Base-by-base conservation (phyloP, 352 stramenopile genomes). In the Pythium insidiosum region DNA sequence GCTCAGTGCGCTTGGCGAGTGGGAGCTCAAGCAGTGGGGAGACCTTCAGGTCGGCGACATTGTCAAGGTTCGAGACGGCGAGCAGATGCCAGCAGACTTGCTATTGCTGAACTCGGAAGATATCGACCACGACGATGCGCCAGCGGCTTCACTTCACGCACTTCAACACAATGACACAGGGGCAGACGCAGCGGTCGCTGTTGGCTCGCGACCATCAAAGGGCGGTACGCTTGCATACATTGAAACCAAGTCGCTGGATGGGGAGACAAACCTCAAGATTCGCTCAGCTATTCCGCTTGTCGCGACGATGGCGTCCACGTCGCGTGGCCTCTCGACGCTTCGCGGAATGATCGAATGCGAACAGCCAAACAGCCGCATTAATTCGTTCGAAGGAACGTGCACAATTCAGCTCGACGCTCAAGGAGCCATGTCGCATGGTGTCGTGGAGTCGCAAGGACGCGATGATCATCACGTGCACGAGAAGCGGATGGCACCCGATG, bases 231-330 rank as follows among this genome's bases (percentile, higher is more conserved):
- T 88, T 16, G 80, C 73, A 21, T 95, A 94, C 44, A 74, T 92
- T 34, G 78, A 92, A 45, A 92, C 80, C 23, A 92, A 92, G 50
- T 88, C 77, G 10, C 49, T 92, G 22, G 80, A 92, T 43, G 80
- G 80, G 11, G 80, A 92, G 54, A 92, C 80, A 11, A 89, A 92
- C 24, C 53, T 92, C 5, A 92, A 92, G 49, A 84, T 92, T 38
- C 80, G 78, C 7, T 82, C 73, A 2, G 74, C 69, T 13, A 85
- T 88, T 18, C 68, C 72, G 12, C 39, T 84, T 6, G 43, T 88
- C 19, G 58, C 69, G 21, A 37, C 48, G 0, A 40, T 80, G 2
- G 75, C 58, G 4, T 6, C 15, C 22, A 38, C 49, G 6, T 37
- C 28, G 21, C 47, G 28, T 4, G 45, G 56, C 11, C 56, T 89